Conservation (phyloP, 495 filamentous ascomycete species). For the Tirmania nivea region DNA sequence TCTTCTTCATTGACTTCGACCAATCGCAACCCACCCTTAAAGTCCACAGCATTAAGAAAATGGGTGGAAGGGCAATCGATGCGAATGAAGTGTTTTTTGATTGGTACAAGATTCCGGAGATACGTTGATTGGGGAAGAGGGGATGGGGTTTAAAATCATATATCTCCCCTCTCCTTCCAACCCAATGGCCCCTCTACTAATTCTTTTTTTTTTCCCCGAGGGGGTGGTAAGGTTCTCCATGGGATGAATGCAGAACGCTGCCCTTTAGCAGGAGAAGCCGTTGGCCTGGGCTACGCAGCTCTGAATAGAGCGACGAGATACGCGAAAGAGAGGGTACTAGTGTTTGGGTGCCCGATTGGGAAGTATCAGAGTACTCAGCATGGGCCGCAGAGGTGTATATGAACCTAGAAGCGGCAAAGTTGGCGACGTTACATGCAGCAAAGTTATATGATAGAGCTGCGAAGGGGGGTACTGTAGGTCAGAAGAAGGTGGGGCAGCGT, state of each 20-base stretch:
- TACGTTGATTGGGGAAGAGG: no score
- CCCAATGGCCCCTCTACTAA: no score
- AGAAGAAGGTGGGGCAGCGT: constrained; percentile 30
- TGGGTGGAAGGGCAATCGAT: constrained; percentile 60
- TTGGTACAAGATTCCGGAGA: constrained; percentile 38
- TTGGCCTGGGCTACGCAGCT: constrained; percentile 56
- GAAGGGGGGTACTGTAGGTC: background rate
- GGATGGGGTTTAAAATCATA: no score
- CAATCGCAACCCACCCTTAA: constrained; percentile 34
- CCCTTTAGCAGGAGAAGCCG: constrained; percentile 49
- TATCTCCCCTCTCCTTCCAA: no score
- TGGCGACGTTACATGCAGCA: constrained; percentile 50
- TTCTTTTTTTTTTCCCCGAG: background rate
- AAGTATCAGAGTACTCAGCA: constrained; percentile 57
- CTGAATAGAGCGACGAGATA: constrained; percentile 42
- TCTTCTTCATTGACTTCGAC: constrained; percentile 59
- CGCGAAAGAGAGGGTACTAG: constrained; percentile 40
- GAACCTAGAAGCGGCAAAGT: constrained; percentile 58
- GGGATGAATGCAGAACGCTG: constrained; percentile 72
- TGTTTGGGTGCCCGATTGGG: constrained; percentile 51
- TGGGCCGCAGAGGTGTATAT: constrained; percentile 50
- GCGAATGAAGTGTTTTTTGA: constrained; percentile 75
- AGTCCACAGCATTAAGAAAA: constrained; percentile 53
- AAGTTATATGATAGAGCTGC: constrained; percentile 37
- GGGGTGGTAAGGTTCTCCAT: constrained; percentile 50